phyloP scores from a whole-genome alignment of 768 basidiomycete genomes.

The Amanita jacksonii region DNA sequence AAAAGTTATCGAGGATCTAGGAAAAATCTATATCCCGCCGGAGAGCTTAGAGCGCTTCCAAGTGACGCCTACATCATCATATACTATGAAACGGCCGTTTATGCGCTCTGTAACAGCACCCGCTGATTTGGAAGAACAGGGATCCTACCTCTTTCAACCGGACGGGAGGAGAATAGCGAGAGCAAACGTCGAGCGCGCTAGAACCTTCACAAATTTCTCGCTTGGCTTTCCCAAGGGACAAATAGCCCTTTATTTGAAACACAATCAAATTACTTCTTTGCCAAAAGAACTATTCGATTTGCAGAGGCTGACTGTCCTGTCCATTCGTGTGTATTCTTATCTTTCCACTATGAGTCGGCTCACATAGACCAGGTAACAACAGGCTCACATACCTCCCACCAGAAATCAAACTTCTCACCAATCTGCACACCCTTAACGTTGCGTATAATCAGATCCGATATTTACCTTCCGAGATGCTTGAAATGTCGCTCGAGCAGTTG shows the following conservation, averaged over 20 bases:
- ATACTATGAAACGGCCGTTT: slow-evolving; percentile 16
- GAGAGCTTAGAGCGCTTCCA: slow-evolving; percentile 20
- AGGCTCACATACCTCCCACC: slow-evolving; percentile 47
- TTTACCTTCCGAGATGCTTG: slow-evolving; percentile 57
- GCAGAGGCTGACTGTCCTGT: slow-evolving; percentile 49
- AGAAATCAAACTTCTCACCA: slow-evolving; percentile 44
- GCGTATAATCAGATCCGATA: slow-evolving; percentile 47
- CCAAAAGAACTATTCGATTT: slow-evolving; percentile 51
- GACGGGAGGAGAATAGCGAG: slow-evolving; percentile 15
- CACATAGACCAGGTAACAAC: slow-evolving; percentile 42
- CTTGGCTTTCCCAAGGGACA: slow-evolving; percentile 36
- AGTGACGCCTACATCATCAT: slow-evolving; percentile 8
- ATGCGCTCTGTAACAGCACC: slow-evolving; percentile 28
- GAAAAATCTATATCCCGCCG: slow-evolving; percentile 34
- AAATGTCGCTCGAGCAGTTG: slow-evolving; percentile 42
- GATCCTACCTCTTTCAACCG: slow-evolving; percentile 13
- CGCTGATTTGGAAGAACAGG: slow-evolving; percentile 10
- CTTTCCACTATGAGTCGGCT: neutral
- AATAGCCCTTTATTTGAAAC: slow-evolving; percentile 46
- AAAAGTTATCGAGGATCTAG: slow-evolving; percentile 37
- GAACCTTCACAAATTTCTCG: slow-evolving; percentile 21
- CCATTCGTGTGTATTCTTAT: slow-evolving; percentile 40
- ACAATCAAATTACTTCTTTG: slow-evolving; percentile 43
- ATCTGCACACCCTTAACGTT: slow-evolving; percentile 52
- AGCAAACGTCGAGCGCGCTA: slow-evolving; percentile 21